These are phyloP conservation scores for Emmonsia crescens DNA, from an alignment of 2,329 filamentous ascomycete species.

Conservation along the genomic window DNA sequence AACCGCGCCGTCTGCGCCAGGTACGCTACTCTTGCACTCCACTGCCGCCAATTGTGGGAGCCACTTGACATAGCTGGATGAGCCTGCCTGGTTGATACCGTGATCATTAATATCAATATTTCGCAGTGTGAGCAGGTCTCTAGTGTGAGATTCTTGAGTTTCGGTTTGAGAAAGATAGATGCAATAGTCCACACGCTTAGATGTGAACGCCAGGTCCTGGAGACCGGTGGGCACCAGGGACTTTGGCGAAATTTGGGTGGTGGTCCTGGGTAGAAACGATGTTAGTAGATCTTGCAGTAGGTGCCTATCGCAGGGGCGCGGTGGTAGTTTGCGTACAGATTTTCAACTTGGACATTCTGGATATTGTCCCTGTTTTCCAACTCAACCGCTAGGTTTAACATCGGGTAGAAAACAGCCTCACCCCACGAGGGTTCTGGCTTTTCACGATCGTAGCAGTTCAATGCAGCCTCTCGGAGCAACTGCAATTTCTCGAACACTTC, in stretches of 20 bases:
- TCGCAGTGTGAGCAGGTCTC: background rate
- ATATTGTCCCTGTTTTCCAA: background rate
- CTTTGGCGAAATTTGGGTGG: background rate
- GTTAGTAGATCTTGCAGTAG: background rate
- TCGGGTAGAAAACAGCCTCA: background rate
- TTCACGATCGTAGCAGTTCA: background rate
- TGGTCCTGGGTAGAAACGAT: too few relatives aligned
- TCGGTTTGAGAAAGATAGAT: conserved; percentile 3
- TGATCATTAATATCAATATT: background rate
- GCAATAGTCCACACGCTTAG: conserved; percentile 1
- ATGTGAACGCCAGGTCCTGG: background rate
- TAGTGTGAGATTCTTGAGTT: background rate
- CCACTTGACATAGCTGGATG: conserved; percentile 3
- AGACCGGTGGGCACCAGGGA: background rate
- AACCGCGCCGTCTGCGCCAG: background rate
- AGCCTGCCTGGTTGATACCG: background rate
- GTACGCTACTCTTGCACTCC: background rate
- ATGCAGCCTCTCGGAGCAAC: background rate
- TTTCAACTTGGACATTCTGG: background rate
- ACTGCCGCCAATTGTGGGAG: conserved; percentile 1
- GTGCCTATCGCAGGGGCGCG: background rate
- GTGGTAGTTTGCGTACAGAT: background rate
- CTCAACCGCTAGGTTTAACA: background rate
- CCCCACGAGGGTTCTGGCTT: conserved; percentile 1
- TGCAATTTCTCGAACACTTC: background rate